Evolutionary conservation across 202 grass and related monocot species (phyloP), one percentile per base, ranked within the genome.

Genomic region (Zoysia matrella): DNA sequence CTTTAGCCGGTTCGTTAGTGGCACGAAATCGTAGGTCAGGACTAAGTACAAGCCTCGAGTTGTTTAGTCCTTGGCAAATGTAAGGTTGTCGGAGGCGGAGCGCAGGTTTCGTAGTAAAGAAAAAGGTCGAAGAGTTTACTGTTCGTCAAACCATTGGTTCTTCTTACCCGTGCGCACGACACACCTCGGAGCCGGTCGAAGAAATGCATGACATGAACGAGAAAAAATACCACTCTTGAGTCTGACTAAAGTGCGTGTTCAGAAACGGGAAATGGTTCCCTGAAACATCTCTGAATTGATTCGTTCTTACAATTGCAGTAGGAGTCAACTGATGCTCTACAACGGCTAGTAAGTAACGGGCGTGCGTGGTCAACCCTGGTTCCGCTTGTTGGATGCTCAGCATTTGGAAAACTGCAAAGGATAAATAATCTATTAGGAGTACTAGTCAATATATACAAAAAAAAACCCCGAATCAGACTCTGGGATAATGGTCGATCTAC

Each of bases 401-500:
- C 6, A 18, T 39, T 8, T 60, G 15, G 69, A 58, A 4, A 52
- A 52, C 7, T 54, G 43, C 73, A 78, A 82, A 78, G 68, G 82
- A 60, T 52, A 8, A 8, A 4, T 18, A 67, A n/a, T 69, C 10
- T 30, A 30, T 30, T 30, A 30, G 22, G 22, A 30, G 22, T 30
- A 30, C 22, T 78, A 15, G 73, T 78, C 67, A 74, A 73, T 5
- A 49, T 11, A 77, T 55, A 48, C 15, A 41, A 15, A 18, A 41
- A 13, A 30, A 30, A 30, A 30, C 16, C 57, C 11, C 65, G 65
- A 80, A 65, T 74, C 47, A 70, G 54, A 15, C 69, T 9, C 57
- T 47, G 11, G 74, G 60, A 80, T 85, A 81, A 80, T 70, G 78
- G 78, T 73, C 42, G 68, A 71, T 88, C 74, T 67, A 71, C 71